Conservation (phyloP, 2,329 filamentous ascomycete species). For the Myriosclerotinia scirpicola region DNA sequence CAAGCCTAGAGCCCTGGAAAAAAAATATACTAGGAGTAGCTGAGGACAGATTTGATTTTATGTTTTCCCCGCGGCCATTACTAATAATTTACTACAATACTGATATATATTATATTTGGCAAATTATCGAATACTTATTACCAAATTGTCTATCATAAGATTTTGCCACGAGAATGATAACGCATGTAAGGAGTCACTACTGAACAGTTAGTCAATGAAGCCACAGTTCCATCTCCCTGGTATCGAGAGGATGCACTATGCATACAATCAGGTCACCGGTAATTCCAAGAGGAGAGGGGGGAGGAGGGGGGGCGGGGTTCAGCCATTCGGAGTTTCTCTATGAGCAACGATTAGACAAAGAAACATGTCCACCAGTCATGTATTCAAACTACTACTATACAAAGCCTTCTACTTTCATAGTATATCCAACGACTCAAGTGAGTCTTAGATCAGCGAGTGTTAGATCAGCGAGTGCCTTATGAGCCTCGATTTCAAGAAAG, state of each 20-base stretch:
- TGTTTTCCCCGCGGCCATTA: conserved; percentile 5
- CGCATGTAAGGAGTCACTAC: not conserved
- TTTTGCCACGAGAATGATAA: not conserved
- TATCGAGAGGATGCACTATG: too few relatives aligned
- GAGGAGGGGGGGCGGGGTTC: too few relatives aligned
- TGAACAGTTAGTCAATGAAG: not conserved
- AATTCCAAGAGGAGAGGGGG: not conserved
- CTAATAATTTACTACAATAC: too few relatives aligned
- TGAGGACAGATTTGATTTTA: conserved; percentile 24
- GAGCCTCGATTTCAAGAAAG: not conserved
- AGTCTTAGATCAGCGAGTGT: not conserved
- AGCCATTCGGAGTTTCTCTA: too few relatives aligned
- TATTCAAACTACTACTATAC: not conserved
- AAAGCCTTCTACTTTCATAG: not conserved
- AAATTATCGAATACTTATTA: not conserved
- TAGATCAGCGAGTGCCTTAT: too few relatives aligned
- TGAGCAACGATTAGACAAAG: too few relatives aligned
- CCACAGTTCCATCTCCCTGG: not conserved
- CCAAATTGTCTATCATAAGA: not conserved
- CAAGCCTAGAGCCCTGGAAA: not conserved
- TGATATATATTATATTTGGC: too few relatives aligned
- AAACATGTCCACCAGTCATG: not conserved
- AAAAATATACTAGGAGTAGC: too few relatives aligned
- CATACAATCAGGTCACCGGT: not conserved
- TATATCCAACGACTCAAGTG: not conserved